Conservation (phyloP, 495 filamentous ascomycete species). For the Lophiotrema nucula region DNA sequence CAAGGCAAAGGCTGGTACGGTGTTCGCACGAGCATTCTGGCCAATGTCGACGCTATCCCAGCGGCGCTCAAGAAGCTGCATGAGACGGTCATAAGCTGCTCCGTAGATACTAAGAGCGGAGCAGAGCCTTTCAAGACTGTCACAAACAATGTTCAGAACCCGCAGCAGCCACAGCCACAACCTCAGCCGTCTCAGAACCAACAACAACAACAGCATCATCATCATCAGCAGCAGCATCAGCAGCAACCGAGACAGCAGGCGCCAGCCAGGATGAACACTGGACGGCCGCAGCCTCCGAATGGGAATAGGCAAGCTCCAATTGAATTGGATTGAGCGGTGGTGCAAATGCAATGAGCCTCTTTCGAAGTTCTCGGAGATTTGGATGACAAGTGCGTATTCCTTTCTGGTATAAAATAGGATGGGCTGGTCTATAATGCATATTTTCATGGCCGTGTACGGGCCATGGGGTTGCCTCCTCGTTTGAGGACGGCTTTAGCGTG, state of each 20-base stretch:
- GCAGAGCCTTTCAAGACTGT: not conserved
- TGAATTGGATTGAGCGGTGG: no score
- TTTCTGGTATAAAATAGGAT: no score
- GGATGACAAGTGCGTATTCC: no score
- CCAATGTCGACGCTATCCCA: constrained; percentile 31
- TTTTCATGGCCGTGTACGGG: no score
- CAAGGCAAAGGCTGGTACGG: constrained; percentile 39
- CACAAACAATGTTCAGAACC: not conserved
- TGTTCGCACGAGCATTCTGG: constrained; percentile 36
- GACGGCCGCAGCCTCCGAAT: no score
- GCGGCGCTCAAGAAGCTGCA: constrained; percentile 36
- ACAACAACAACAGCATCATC: not conserved
- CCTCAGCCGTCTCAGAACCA: not conserved
- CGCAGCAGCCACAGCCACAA: not conserved
- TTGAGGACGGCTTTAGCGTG: no score
- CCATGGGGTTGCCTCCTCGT: no score
- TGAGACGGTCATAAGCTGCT: constrained; percentile 29
- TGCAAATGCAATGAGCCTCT: no score
- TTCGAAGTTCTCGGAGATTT: no score
- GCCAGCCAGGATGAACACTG: no score
- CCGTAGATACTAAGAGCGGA: not conserved
- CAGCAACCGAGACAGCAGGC: not conserved
- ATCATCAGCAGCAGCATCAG: not conserved
- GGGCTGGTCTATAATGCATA: no score
- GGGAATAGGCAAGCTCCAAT: no score